A percentile compares a stretch with the other conserved stretches of the same genome.
phyloP scores from a whole-genome alignment of 495 filamentous ascomycete species.

The Zalerion maritima region DNA sequence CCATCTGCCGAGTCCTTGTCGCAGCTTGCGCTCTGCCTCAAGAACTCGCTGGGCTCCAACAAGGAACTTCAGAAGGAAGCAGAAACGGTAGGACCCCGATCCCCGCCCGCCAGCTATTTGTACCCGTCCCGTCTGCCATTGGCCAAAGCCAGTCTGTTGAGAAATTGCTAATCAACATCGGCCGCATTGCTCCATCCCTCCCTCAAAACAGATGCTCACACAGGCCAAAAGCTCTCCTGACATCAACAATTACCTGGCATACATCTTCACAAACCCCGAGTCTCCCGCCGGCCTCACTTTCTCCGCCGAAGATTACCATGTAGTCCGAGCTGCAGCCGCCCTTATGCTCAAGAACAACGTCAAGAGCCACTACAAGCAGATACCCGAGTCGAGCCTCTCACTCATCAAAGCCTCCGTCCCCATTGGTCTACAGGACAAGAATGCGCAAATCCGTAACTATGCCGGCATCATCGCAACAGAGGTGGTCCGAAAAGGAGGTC shows the following conservation, averaged over 20 bases:
- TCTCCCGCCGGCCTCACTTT: conserved; percentile 43
- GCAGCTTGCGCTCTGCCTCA: conserved; percentile 78
- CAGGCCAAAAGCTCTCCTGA: conserved; percentile 84
- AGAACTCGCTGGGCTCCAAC: conserved; percentile 76
- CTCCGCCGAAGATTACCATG: conserved; percentile 42
- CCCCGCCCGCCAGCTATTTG: background rate
- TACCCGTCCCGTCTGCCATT: conserved; percentile 1
- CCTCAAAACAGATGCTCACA: conserved; percentile 61
- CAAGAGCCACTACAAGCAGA: conserved; percentile 49
- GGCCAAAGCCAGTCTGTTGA: conserved; percentile 9
- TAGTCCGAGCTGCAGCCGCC: conserved; percentile 72
- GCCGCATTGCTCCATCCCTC: too few relatives aligned
- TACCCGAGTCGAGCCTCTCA: conserved; percentile 50
- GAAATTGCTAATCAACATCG: conserved; percentile 7
- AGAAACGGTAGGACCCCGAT: conserved; percentile 36
- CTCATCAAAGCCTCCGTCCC: conserved; percentile 71
- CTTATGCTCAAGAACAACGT: conserved; percentile 94
- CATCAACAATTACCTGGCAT: conserved; percentile 93
- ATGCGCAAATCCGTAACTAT: conserved; percentile 69
- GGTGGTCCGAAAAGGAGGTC: conserved; percentile 66
- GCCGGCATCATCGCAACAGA: conserved; percentile 95
- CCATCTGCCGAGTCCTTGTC: conserved; percentile 72
- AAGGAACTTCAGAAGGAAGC: conserved; percentile 69
- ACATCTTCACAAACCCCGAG: conserved; percentile 62
- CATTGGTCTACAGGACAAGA: conserved; percentile 64